A percentile compares a stretch with the other conserved stretches of the same genome.
Conservation (phyloP, 2,329 filamentous ascomycete genomes). For the Pseudodiploospora longispora region DNA sequence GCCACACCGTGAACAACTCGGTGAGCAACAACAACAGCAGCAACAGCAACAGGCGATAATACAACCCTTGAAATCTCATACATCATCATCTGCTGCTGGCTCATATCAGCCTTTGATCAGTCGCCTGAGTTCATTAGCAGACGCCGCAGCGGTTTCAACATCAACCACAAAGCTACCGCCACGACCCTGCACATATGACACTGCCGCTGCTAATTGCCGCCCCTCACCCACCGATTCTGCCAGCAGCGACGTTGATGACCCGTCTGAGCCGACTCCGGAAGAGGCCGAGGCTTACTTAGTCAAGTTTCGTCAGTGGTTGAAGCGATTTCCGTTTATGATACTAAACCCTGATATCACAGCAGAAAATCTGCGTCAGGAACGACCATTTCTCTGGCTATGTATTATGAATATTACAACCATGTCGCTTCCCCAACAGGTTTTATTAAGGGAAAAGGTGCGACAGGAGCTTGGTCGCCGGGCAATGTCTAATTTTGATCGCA, state of each 20-base stretch:
- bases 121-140: conserved; percentile 28
- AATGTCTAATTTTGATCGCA: conserved; percentile 39
- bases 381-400: conserved; percentile 43
- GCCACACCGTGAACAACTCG: conserved; percentile 4
- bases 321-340: conserved; percentile 37
- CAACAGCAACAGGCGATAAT: conserved; percentile 6
- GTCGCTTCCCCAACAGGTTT: conserved; percentile 30
- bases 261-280: conserved; percentile 22
- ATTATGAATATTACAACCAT: conserved; percentile 39
- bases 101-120: conserved; percentile 15
- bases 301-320: conserved; percentile 34
- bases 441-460: conserved; percentile 32
- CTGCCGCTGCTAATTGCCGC: conserved; percentile 4
- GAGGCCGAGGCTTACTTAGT: conserved; percentile 32
- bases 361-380: conserved; percentile 27
- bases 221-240: conserved; percentile 1
- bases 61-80: conserved; percentile 2
- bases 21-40: conserved; percentile 3
- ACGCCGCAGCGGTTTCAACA: conserved; percentile 26
- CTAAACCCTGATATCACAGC: conserved; percentile 30
- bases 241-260: conserved; percentile 12
- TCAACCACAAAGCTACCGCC: conserved; percentile 7
- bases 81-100: not conserved
- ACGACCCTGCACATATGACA: not conserved
- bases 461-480: conserved; percentile 37